Percentiles rank a stretch among this genome's conserved stretches.
phyloP scores from a whole-genome alignment of 768 basidiomycete genomes.

The Collybia nuda region DNA sequence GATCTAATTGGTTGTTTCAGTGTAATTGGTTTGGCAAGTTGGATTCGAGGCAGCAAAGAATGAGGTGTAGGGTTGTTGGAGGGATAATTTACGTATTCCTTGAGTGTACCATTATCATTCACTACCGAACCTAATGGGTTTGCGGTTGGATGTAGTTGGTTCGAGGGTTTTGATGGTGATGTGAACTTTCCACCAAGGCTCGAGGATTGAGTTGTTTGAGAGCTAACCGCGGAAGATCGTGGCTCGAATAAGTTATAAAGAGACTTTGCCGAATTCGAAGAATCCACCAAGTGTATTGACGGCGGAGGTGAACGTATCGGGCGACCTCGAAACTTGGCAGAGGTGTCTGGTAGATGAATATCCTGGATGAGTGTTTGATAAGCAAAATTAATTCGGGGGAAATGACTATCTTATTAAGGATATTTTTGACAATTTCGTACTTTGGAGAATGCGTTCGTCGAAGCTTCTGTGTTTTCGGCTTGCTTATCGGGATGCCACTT shows the following conservation, averaged over 20 bases:
- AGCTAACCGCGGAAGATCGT: conserved; percentile 19
- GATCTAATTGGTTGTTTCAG: no score
- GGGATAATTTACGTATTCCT: no score
- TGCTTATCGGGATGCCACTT: conserved; percentile 73
- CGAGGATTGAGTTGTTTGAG: conserved; percentile 28
- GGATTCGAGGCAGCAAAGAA: no score
- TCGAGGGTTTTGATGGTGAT: no score
- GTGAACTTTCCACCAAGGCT: conserved; percentile 15
- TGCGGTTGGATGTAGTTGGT: no score
- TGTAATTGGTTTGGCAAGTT: no score
- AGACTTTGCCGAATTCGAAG: conserved; percentile 25
- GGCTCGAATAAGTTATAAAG: conserved; percentile 27
- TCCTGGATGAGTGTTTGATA: conserved; percentile 54
- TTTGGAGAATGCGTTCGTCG: conserved; percentile 58
- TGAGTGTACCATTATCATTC: no score
- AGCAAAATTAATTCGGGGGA: conserved; percentile 49
- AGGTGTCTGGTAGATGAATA: conserved; percentile 17
- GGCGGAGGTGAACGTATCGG: conserved; percentile 13
- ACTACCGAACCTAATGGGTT: no score
- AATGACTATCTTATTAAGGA: conserved; percentile 6
- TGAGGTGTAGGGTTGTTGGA: no score
- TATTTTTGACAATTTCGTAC: conserved; percentile 29
- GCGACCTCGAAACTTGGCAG: conserved; percentile 8
- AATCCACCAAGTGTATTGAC: conserved; percentile 18
- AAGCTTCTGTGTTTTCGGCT: conserved; percentile 47